A percentile compares a stretch with the other conserved stretches of the same genome.
Conservation (phyloP, 1,139 yeast species). For the Hansenula sp. region DNA sequence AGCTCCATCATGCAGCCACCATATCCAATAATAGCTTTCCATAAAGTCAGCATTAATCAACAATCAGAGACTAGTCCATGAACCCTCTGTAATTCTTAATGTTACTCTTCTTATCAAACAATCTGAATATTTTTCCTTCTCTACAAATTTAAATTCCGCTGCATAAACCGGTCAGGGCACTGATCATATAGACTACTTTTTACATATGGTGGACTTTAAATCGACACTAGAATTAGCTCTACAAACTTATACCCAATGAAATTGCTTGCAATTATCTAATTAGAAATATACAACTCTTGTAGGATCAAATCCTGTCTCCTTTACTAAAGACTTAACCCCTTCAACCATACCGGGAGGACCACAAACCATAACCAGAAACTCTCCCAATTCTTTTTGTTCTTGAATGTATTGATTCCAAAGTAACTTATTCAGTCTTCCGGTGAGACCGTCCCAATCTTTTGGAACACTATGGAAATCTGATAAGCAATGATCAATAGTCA, state of each 20-base stretch:
- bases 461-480: constrained; percentile 30
- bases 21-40: too few relatives aligned
- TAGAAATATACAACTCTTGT: constrained; percentile 19
- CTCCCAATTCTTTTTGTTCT: constrained; percentile 11
- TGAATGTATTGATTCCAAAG: constrained; percentile 14
- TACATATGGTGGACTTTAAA: too few relatives aligned
- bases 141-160: too few relatives aligned
- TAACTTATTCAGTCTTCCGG: constrained; percentile 14
- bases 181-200: too few relatives aligned
- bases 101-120: not conserved
- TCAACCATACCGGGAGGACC: constrained; percentile 49
- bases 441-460: constrained; percentile 37
- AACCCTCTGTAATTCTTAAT: too few relatives aligned
- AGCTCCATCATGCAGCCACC: too few relatives aligned
- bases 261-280: not conserved
- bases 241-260: too few relatives aligned
- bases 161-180: too few relatives aligned
- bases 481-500: constrained; percentile 41
- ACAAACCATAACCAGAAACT: constrained; percentile 36
- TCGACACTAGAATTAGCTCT: too few relatives aligned
- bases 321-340: constrained; percentile 36
- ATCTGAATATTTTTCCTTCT: too few relatives aligned
- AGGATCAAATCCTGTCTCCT: constrained; percentile 11
- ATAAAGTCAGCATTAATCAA: too few relatives aligned
- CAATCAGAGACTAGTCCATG: too few relatives aligned